Evolutionary conservation across 345 rosid genomes (phyloP).

Genomic region (thale cress (Arabidopsis thaliana)): DNA sequence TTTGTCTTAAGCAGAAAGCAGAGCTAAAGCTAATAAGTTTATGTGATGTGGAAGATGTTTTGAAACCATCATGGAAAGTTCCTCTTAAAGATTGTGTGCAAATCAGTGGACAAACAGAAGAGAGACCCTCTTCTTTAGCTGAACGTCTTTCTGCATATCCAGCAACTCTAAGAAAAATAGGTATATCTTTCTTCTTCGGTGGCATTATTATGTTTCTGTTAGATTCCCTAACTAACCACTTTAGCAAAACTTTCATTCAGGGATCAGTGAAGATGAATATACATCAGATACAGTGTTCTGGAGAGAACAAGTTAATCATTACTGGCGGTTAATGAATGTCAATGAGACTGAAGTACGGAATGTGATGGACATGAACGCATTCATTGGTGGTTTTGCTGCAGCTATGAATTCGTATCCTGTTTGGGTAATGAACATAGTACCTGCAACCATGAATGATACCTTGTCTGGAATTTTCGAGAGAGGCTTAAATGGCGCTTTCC

Average conservation of each 20-base stretch:
- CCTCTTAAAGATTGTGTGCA: constrained; percentile 70
- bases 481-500: constrained; percentile 80
- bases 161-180: constrained; percentile 58
- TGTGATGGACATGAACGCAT: constrained; percentile 93
- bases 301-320: constrained; percentile 69
- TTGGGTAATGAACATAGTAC: constrained; percentile 96
- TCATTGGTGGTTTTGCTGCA: constrained; percentile 77
- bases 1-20: constrained; percentile 64
- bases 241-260: constrained; percentile 46
- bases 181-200: constrained; percentile 44
- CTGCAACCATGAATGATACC: constrained; percentile 68
- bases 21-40: constrained; percentile 62
- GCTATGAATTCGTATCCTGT: constrained; percentile 70
- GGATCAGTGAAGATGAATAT: constrained; percentile 68
- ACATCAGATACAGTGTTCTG: constrained; percentile 63
- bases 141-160: constrained; percentile 73
- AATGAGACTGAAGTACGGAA: constrained; percentile 63
- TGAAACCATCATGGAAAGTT: constrained; percentile 76
- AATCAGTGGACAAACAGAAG: constrained; percentile 41
- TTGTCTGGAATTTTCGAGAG: constrained; percentile 76
- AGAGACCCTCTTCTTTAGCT: constrained; percentile 65
- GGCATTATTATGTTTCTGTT: neutral
- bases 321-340: constrained; percentile 74
- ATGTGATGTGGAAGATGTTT: constrained; percentile 64
- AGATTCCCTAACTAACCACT: constrained; percentile 29